These are phyloP conservation scores for Filobasidium floriforme DNA, from an alignment of 768 basidiomycete genomes.

Conservation along the genomic window DNA sequence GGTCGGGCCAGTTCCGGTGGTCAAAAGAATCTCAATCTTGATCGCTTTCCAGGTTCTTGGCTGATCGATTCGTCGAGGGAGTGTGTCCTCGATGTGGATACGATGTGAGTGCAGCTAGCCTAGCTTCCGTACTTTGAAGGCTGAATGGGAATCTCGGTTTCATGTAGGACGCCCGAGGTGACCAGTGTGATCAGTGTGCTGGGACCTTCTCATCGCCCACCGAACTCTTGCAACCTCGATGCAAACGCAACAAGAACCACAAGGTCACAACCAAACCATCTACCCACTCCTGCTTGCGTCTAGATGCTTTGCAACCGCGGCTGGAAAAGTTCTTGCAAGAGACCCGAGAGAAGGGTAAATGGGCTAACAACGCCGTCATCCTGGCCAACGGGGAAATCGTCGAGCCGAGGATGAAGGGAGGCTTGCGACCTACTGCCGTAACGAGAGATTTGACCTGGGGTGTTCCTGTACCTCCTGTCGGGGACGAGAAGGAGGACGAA, in stretches of 20 bases:
- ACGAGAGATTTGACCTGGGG: conserved; percentile 96
- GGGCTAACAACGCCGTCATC: conserved; percentile 87
- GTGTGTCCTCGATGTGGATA: conserved; percentile 88
- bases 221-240: conserved; percentile 89
- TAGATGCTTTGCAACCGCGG: conserved; percentile 71
- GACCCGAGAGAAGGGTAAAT: conserved; percentile 72
- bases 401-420: conserved; percentile 75
- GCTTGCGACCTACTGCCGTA: conserved; percentile 78
- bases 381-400: conserved; percentile 80
- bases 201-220: conserved; percentile 80
- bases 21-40: background rate
- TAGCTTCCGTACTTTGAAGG: background rate
- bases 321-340: conserved; percentile 81
- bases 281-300: conserved; percentile 82
- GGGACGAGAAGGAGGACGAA: conserved; percentile 62
- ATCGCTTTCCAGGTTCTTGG: conserved; percentile 56
- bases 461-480: conserved; percentile 70
- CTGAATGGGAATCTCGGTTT: background rate
- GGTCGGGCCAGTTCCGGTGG: conserved; percentile 49
- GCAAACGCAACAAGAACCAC: conserved; percentile 75
- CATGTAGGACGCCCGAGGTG: conserved; percentile 81
- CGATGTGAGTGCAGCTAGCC: conserved; percentile 52
- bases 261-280: conserved; percentile 66
- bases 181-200: conserved; percentile 92
- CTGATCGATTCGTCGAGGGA: conserved; percentile 97